Conservation (phyloP, 78 protist genomes). For the Pigoraptor vietnamica region DNA sequence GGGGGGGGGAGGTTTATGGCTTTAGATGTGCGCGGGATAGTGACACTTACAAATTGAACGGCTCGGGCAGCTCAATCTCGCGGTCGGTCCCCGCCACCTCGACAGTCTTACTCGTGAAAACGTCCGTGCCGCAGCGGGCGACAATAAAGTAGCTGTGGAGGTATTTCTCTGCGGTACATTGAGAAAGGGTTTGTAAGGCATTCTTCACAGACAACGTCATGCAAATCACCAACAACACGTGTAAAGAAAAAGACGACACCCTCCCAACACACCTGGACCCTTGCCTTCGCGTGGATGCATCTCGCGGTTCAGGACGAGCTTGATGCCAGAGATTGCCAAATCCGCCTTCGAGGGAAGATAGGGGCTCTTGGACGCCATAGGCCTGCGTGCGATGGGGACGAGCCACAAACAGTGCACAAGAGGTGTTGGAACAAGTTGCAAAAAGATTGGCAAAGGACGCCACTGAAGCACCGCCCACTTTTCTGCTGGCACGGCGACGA, state of each 20-base stretch:
- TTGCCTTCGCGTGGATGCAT: background rate
- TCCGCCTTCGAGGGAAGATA: background rate
- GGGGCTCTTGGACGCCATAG: background rate
- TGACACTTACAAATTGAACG: too few species aligned
- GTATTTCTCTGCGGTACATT: background rate
- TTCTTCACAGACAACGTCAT: too few species aligned
- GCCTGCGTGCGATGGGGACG: background rate
- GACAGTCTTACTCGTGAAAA: background rate
- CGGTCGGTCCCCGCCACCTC: too few species aligned
- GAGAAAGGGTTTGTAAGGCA: background rate
- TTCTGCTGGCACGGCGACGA: background rate
- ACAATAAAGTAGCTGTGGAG: background rate
- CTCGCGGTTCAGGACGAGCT: background rate
- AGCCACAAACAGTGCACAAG: background rate
- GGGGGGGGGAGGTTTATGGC: too few species aligned
- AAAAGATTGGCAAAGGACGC: too few species aligned
- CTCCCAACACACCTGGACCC: background rate
- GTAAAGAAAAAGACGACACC: background rate
- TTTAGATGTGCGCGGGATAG: too few species aligned
- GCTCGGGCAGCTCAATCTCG: too few species aligned
- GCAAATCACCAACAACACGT: background rate
- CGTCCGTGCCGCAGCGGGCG: background rate
- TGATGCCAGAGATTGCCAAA: background rate
- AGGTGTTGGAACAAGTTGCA: background rate
- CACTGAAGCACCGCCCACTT: background rate